Evolutionary conservation across 1,284 basidiomycete genomes (phyloP), one percentile per base, ranked within the genome.

Genomic region (Flammula alnicola): DNA sequence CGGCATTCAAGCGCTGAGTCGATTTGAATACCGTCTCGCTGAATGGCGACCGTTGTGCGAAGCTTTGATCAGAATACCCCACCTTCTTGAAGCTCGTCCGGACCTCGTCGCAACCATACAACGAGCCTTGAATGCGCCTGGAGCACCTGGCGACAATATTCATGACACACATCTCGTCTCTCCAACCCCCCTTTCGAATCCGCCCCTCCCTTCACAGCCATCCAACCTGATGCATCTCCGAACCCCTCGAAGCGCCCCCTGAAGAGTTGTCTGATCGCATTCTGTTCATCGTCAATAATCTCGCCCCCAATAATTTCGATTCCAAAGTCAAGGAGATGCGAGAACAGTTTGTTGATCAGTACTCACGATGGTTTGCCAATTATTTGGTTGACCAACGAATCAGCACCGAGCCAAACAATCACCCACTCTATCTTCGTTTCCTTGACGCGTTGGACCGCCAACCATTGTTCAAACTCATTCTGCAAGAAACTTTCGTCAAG

Each of bases 261-360:
- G 93, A 98, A 66, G 91, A 92, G 57, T 73, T 90, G 17, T 93
- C 94, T 17, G 97, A 99, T 78, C 88, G 88, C 63, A 94, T 99
- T 58, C 78, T 99, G 41, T 99, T 99, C 78, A 94, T 98, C 62
- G 87, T 99, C 72, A 99, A 99, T 77, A 98, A 99, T 62, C 81
- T 99, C 44, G 94, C 96, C 1, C 91, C 93, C 3, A 92, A 79
- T 70, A 99, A 99, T 67, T 93, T 98, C 58, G 93, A 95, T 32
- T 65, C 79, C 25, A 98, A 98, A 71, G 73, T 95, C 27, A 69
- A 73, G 33, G 95, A 97, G 63, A 93, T 98, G 84, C 78, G 78
- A 52, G 83, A 84, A 43, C 75, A 89, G 49, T 95, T 95, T 68
- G 80, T 89, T 40, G 86, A 93, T 57, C 76, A 83, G 41, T 86